Percentiles rank a stretch among this genome's conserved stretches.
Conservation (phyloP, 1,139 yeast genomes). For the Pichia sp. region DNA sequence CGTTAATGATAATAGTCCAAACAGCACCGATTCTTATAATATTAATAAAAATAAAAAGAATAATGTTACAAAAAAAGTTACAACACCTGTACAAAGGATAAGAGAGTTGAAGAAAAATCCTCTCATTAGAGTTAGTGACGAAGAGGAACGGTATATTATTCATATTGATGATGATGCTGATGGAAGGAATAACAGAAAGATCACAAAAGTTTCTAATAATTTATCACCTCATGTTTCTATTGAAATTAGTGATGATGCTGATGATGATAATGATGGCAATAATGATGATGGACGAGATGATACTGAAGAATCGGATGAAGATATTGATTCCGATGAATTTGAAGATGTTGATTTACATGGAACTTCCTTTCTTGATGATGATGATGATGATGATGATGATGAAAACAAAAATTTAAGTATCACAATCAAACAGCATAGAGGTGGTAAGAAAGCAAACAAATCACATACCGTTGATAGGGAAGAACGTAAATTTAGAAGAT, state of each 20-base stretch:
- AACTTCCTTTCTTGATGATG: constrained; percentile 3
- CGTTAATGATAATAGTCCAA: neutral
- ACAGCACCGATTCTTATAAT: neutral
- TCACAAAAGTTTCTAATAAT: neutral
- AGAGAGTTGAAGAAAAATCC: constrained; percentile 7
- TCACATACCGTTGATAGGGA: constrained; percentile 41
- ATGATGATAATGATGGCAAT: constrained; percentile 22
- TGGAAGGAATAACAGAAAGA: neutral
- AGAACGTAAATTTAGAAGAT: constrained; percentile 46
- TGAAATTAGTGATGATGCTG: constrained; percentile 20
- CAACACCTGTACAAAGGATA: constrained; percentile 5
- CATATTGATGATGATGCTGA: constrained; percentile 4
- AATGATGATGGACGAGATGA: constrained; percentile 22
- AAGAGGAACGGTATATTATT: constrained; percentile 4
- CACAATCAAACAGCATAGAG: constrained; percentile 16
- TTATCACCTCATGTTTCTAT: neutral
- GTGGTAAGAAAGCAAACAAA: constrained; percentile 21
- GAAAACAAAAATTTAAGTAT: constrained; percentile 20
- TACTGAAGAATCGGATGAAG: constrained; percentile 20
- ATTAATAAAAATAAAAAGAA: neutral
- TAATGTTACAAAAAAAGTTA: neutral
- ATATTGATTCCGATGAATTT: constrained; percentile 29
- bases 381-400: constrained; percentile 1
- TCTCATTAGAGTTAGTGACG: neutral
- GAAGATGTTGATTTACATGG: constrained; percentile 32